phyloP scores from a whole-genome alignment of 225 moss, liverwort and hornwort species.

The Pleurozium schreberi region DNA sequence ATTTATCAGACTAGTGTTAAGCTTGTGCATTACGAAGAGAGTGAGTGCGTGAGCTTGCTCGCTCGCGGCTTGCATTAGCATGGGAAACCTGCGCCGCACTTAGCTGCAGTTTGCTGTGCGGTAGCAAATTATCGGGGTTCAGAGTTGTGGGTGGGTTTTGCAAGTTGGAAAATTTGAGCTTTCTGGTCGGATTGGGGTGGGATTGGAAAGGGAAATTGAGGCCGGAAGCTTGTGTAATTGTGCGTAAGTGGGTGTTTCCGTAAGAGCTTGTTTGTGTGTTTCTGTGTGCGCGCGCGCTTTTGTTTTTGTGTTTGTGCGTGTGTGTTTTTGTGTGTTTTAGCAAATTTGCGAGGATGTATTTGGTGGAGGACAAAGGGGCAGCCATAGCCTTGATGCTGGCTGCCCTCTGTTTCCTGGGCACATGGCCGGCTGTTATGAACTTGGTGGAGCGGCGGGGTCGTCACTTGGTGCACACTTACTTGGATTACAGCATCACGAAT shows the following conservation, averaged over 20 bases:
- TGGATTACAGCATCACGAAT: slow-evolving; percentile 93
- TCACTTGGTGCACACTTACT: slow-evolving; percentile 80
- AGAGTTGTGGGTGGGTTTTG: background rate
- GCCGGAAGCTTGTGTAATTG: background rate
- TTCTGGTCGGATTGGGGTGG: background rate
- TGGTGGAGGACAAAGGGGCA: slow-evolving; percentile 58
- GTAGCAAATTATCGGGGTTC: background rate
- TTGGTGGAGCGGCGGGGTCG: slow-evolving; percentile 79
- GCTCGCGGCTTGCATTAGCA: background rate
- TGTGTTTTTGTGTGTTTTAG: background rate
- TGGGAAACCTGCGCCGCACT: background rate
- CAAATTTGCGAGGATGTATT: slow-evolving; percentile 25
- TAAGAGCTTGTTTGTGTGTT: too few relatives aligned
- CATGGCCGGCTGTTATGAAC: slow-evolving; percentile 88
- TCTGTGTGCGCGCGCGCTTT: background rate
- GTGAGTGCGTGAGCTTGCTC: background rate
- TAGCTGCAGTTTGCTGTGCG: background rate
- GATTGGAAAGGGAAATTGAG: background rate
- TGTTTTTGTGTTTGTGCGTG: background rate
- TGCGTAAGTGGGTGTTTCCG: background rate
- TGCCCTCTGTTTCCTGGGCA: slow-evolving; percentile 71
- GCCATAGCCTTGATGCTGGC: slow-evolving; percentile 90
- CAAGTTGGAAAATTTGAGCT: background rate
- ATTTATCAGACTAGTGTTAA: background rate
- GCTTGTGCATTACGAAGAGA: background rate